Conservation (phyloP, 1,284 basidiomycete species). For the Blastosporella zonata region DNA sequence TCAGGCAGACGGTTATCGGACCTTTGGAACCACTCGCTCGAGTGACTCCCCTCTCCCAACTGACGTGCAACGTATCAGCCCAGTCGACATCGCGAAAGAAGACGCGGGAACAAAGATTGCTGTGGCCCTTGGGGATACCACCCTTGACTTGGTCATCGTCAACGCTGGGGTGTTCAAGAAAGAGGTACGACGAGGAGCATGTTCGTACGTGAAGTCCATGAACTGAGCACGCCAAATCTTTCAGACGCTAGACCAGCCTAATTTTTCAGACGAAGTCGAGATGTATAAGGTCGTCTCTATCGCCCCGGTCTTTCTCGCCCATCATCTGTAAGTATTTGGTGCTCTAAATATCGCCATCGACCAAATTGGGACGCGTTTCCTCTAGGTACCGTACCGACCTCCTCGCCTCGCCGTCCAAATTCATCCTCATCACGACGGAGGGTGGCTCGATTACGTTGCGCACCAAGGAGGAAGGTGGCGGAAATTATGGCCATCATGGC, state of each 20-base stretch:
- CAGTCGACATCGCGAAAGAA: conserved; percentile 35
- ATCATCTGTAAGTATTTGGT: conserved; percentile 27
- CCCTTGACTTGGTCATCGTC: conserved; percentile 36
- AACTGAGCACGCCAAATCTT: background rate
- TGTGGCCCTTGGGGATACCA: conserved; percentile 28
- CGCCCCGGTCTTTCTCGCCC: conserved; percentile 36
- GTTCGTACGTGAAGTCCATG: too few relatives aligned
- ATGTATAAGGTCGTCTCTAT: conserved; percentile 47
- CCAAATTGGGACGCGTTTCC: background rate
- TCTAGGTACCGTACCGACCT: conserved; percentile 17
- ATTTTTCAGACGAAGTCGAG: conserved; percentile 36
- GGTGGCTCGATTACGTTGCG: conserved; percentile 42
- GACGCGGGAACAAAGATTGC: conserved; percentile 35
- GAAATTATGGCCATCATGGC: conserved; percentile 48
- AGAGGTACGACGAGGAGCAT: conserved; percentile 27
- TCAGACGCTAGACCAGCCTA: conserved; percentile 36
- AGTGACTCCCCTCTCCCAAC: conserved; percentile 24
- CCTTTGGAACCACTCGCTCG: conserved; percentile 40
- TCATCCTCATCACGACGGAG: conserved; percentile 44
- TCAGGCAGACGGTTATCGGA: conserved; percentile 23
- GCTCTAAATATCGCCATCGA: background rate
- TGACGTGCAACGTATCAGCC: conserved; percentile 33
- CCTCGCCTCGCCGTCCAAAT: conserved; percentile 28
- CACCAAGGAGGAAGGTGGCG: conserved; percentile 43
- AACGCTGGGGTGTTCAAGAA: conserved; percentile 40